A percentile compares a stretch with the other conserved stretches of the same genome.
Evolutionary conservation across 192 early-diverging fungal genomes (phyloP).

Genomic region (Coemansia sp.): DNA sequence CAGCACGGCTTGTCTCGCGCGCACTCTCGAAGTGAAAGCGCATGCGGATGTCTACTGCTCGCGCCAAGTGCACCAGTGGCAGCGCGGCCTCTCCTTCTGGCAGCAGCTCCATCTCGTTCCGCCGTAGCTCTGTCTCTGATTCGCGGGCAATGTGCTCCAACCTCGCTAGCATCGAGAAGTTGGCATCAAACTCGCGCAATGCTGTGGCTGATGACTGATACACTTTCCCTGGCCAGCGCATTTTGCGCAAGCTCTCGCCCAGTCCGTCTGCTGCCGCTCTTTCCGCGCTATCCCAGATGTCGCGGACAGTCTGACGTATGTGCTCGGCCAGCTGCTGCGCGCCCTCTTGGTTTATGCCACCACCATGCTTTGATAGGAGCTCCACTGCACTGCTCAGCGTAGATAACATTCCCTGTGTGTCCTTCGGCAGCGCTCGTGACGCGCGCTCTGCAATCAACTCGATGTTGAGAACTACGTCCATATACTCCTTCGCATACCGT

Average conservation of each 20-base stretch:
- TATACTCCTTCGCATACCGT: slow-evolving; percentile 29
- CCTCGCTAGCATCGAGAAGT: slow-evolving; percentile 31
- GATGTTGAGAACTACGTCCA: slow-evolving; percentile 37
- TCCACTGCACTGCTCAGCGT: slow-evolving; percentile 19
- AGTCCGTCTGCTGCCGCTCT: slow-evolving; percentile 22
- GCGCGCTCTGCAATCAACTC: slow-evolving; percentile 28
- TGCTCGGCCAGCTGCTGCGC: slow-evolving; percentile 25
- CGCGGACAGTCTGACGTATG: slow-evolving; percentile 17
- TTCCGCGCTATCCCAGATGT: slow-evolving; percentile 30
- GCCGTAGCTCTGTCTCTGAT: slow-evolving; percentile 11
- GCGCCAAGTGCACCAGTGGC: slow-evolving; percentile 56
- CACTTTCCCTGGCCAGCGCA: slow-evolving; percentile 45
- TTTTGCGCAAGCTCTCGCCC: slow-evolving; percentile 22
- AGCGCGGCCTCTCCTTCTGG: slow-evolving; percentile 30
- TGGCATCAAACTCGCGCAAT: slow-evolving; percentile 26
- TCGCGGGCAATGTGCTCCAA: slow-evolving; percentile 31
- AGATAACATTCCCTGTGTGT: slow-evolving; percentile 23
- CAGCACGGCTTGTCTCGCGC: slow-evolving; percentile 68
- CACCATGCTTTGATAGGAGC: slow-evolving; percentile 13
- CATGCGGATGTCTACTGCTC: slow-evolving; percentile 64
- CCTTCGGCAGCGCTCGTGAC: neutral
- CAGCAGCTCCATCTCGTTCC: slow-evolving; percentile 8
- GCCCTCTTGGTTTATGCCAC: neutral
- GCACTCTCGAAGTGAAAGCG: slow-evolving; percentile 72
- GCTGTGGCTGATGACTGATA: slow-evolving; percentile 23